Evolutionary conservation across 441 rosid genomes (phyloP), one percentile per base, ranked within the genome.

Genomic region (Cnidoscolus chayamansa): DNA sequence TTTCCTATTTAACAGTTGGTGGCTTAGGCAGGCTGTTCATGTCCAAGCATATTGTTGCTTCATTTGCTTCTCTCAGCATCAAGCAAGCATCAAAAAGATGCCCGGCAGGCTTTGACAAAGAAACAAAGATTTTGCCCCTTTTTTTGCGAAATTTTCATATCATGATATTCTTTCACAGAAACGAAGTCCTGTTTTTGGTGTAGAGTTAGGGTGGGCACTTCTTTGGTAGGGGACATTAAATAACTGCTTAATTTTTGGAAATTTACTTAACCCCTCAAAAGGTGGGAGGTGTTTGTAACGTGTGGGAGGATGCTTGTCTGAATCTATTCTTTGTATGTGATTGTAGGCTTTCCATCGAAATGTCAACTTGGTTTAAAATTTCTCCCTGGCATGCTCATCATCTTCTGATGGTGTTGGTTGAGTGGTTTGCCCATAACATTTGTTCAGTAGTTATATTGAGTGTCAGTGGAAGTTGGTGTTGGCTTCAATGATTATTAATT

Each of bases 131-230:
- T 51, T 60, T 65, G 7, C 7, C 25, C 63, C 55, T 40, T 62
- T 64, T 67, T 62, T 59, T 69, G 65, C 62, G 62, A 60, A 73
- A 64, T 72, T 71, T 74, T 72, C 68, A 15, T 64, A 10, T 67
- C 64, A 25, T 60, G 65, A 82, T 67, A 78, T 74, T 78, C 83
- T 74, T 76, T 74, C 15, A 63, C 77, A 68, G 69, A 76, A 76
- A 56, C 31, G 55, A 67, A 68, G 35, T 71, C 62, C 51, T 53
- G 19, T 54, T 60, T 48, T 74, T 67, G 62, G 54, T 71, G 57
- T 71, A 35, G 40, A 35, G 3, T 35, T 35, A 35, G 3, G 40
- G 40, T 35, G 40, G 40, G 63, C 75, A 73, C 75, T 63, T 65
- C 75, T 63, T 65, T 12, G 16, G 68, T 76, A 61, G 74, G 65